Evolutionary conservation across 176 grass and related monocot species (phyloP).

Genomic region (Stipa capillata): DNA sequence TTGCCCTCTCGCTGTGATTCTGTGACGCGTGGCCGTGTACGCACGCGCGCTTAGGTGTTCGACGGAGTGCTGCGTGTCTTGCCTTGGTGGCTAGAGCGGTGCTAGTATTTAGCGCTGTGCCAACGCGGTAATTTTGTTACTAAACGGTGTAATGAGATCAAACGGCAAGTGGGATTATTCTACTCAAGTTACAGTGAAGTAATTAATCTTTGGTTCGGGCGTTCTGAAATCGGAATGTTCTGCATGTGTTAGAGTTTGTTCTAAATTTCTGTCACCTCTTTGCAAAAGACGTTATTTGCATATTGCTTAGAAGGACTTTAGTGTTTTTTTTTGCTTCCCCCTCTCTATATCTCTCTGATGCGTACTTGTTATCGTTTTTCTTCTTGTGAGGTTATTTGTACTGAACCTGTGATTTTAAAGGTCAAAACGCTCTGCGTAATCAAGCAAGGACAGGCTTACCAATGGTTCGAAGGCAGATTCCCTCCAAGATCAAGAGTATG

Average conservation of each 20-base stretch:
- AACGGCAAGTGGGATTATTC: neutral
- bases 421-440: constrained; percentile 37
- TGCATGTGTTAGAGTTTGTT: too few relatives aligned
- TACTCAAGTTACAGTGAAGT: neutral
- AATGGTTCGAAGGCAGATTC: constrained; percentile 40
- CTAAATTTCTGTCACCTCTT: too few relatives aligned
- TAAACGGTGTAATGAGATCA: neutral
- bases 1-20: constrained; percentile 68
- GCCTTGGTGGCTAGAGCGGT: neutral
- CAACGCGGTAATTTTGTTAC: neutral
- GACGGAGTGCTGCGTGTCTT: neutral
- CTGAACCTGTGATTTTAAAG: constrained; percentile 6
- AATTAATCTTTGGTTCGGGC: neutral
- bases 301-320: neutral
- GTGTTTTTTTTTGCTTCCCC: too few relatives aligned
- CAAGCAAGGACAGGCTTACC: constrained; percentile 36
- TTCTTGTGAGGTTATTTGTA: neutral
- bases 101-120: neutral
- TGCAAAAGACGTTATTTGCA: too few relatives aligned
- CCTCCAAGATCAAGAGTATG: constrained; percentile 59
- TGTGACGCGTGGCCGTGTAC: too few relatives aligned
- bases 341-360: neutral
- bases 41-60: too few relatives aligned
- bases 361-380: neutral
- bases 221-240: neutral